Base-by-base conservation (phyloP, 1,139 yeast genomes). In the Magnusiomyces magnusii region DNA sequence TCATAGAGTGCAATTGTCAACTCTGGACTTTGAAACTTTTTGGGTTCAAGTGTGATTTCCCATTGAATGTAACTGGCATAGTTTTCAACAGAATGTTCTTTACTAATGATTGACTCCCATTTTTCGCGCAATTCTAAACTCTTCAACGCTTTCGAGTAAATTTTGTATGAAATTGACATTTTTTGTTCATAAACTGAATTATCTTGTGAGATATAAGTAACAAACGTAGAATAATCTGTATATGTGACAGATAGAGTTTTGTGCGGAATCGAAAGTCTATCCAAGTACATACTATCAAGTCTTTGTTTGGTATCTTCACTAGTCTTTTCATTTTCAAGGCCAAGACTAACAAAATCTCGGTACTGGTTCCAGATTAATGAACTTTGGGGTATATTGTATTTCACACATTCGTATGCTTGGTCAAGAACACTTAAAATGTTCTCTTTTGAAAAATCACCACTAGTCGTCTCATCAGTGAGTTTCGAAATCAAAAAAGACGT, bases 231-330 rank as follows among this genome's bases (percentile, higher is more conserved):
- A 54, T 73, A 75, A 9, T 72, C 73, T 19, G 74, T 67, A 62
- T 76, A 81, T 0, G 83, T 78, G 0, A 76, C 75, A 1, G 76
- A 76, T 3, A 83, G 60, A 3, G 69, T 64, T 1, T 64, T 62
- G 65, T 80, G 85, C 0, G 85, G 85, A 47, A 69, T 66, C 10
- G 70, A 62, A 2, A 83, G 68, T 34, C 83, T 67, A 47, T 73
- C 68, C 39, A 72, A 61, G 60, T 76, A 75, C 23, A 76, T 59
- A 3, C 67, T 67, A 54, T 69, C 68, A 49, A 73, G 63, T 28
- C 54, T 53, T 31, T 65, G 17, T 19, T 62, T 49, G 21, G 55
- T 53, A 58, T 62, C 44, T 58, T 65, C 53, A 15, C 63, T 60
- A 5, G 49, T 57, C 47, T 25, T 61, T 63, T 53, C 44, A 13